Evolutionary conservation across 2,329 filamentous ascomycete genomes (phyloP), one percentile per base, ranked within the genome.

Genomic region (Neobulgaria alba): DNA sequence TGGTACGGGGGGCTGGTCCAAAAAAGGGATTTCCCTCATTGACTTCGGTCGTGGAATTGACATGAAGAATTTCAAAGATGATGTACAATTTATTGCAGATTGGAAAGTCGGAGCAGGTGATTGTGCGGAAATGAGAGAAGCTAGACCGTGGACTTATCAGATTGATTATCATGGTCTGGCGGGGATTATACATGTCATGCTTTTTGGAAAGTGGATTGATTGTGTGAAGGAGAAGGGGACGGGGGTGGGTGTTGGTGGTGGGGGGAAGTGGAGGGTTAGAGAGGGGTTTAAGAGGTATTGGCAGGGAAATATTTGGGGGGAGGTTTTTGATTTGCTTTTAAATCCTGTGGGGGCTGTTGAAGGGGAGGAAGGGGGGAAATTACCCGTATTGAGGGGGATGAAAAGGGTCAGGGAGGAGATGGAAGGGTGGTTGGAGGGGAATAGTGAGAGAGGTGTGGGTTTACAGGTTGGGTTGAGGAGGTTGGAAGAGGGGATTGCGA

Each of bases 41-140:
- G 92, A 98, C 64, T 95, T 98, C 58, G 92, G 92, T 1, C 80
- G 92, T 1, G 86, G 79, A 36, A 93, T 98, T 60, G 92, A 98
- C 64, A 93, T 95, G 85, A 79, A 77, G 43, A 79, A 77, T 3
- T 98, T 96, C 67, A 64, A 66, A 3, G 71, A 80, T 0, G 75
- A 81, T 31, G 86, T 90, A 9, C 80, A 82, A 51, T 98, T 98
- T 68, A 78, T 96, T 45, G 92, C 90, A 0, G 92, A 98, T 65
- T 98, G 92, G 92, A 85, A 92, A 62, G 88, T 86, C 0, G 77
- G 76, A 12, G 74, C 83, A 17, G 82, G 87, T 38, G 92, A 98
- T 63, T 98, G 92, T 62, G 82, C 85, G 14, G 92, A 98, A 69
- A 95, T 96, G 76, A 82, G 89, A 34, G 90, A 98, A 65, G 76